Evolutionary conservation across 139 green algal species (phyloP), one percentile per base, ranked within the genome.

Genomic region (Mychonastes homosphaera): DNA sequence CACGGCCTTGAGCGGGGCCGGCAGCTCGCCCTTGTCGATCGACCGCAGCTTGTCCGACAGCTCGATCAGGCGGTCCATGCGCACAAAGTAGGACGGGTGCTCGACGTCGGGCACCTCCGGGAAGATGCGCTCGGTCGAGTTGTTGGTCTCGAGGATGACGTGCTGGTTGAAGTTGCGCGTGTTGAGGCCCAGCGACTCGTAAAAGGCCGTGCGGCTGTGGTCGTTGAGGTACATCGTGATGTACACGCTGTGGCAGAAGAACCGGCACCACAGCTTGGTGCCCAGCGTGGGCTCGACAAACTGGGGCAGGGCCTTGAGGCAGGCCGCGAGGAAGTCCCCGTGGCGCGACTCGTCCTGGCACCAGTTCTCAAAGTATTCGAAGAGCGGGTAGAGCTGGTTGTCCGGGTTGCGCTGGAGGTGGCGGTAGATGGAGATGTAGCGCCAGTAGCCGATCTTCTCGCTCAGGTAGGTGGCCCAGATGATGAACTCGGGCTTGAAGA

Each of bases 321-420:
- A 55, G 13, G 75, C 75, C 5, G 48, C 69, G 62, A 83, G 77
- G 68, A 83, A 83, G 75, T 83, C 75, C 19, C 61, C 61, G 29
- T 62, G 56, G 28, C 87, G 71, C 80, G 84, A 88, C 81, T 94
- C 85, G 56, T 94, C 85, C 76, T 98, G 91, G 81, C 91, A 99
- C 93, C 93, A 99, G 88, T 99, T 99, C 88, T 98, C 92, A 73
- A 99, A 99, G 80, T 99, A 97, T 74, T 95, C 82, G 65, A 99
- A 99, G 56, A 99, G 80, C 7, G 93, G 93, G 81, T 98, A 99
- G 55, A 97, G 72, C 88, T 96, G 82, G 65, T 89, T 87, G 68
- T 99, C 87, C 15, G 92, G 92, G 80, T 98, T 95, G 65, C 75
- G 70, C 75, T 82, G 74, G 66, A 77, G 63, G 75, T 82, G 67